Evolutionary conservation across 345 rosid species (phyloP), one percentile per base, ranked within the genome.

Genomic region (Anastatica hierochuntica): DNA sequence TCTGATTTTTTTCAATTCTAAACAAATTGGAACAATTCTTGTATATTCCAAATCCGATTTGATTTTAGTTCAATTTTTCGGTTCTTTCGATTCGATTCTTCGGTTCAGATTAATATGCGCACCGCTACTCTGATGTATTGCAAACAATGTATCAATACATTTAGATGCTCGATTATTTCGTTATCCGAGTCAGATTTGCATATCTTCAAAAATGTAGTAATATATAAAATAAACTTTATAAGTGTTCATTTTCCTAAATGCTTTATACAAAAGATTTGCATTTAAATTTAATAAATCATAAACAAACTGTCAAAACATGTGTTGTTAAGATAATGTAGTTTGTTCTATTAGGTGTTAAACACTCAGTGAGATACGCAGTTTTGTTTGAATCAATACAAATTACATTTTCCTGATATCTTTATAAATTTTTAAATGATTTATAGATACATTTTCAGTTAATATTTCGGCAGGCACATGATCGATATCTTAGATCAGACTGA

Each of bases 271-370:
- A 48, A 30, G 0, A 33, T 18, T 41, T 29, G 10, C 21, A 47
- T 39, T 38, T 15, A 2, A 33, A 6, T 44, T 24, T 35, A 10
- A 43, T 26, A 19, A 30, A 21, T 13, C 12, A 36, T 17, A 50
- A 58, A 13, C 54, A 43, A 65, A 50, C 65, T 29, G 60, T 66
- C 70, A 27, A 50, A 50, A 43, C 59, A 58, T 66, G 70, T 66
- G 70, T 43, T 35, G 2, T 29, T 49, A 57, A 50, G 59, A 65
- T 57, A 49, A 57, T 57, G 53, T 57, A 42, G 48, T 43, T 58
- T 65, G 70, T 50, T 49, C 42, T 65, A 58, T 65, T 65, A 65
- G 70, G 64, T 65, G 70, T 57, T 49, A n/a, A 35, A 56, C 53
- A 27, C 47, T 42, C 46, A 47, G 33, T 48, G 70, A 65, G 40